Percentiles rank a stretch among this genome's conserved stretches.
Evolutionary conservation across 305 asterid species (phyloP).

Genomic region (Fraxinus dipetala): DNA sequence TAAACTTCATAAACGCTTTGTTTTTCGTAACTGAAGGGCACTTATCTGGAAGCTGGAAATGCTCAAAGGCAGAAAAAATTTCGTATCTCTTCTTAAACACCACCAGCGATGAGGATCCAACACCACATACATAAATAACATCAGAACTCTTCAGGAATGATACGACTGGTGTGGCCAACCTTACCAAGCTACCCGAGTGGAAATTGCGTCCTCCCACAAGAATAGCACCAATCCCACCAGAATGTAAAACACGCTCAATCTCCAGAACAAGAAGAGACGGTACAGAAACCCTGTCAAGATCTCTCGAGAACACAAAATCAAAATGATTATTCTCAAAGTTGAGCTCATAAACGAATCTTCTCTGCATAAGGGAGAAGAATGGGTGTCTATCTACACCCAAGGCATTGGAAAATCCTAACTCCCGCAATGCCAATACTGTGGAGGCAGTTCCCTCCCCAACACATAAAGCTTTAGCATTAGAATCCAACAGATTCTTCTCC

Average conservation of each 20-base stretch:
- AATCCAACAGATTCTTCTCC: conserved; percentile 52
- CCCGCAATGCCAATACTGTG: conserved; percentile 51
- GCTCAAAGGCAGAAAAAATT: conserved; percentile 40
- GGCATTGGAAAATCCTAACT: conserved; percentile 53
- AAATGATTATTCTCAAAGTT: conserved; percentile 53
- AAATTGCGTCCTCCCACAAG: conserved; percentile 45
- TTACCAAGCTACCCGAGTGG: conserved; percentile 43
- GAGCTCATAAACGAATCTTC: conserved; percentile 68
- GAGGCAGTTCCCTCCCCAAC: conserved; percentile 61
- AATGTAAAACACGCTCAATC: conserved; percentile 75
- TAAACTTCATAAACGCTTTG: conserved; percentile 49
- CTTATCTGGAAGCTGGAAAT: conserved; percentile 43
- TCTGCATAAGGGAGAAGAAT: conserved; percentile 62
- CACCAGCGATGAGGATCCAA: conserved; percentile 47
- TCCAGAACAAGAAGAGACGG: conserved; percentile 70
- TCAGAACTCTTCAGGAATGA: conserved; percentile 62
- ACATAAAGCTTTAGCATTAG: conserved; percentile 56
- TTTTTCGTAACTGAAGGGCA: conserved; percentile 62
- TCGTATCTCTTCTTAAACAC: conserved; percentile 59
- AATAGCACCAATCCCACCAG: conserved; percentile 74
- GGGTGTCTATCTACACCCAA: conserved; percentile 59
- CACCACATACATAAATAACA: conserved; percentile 47
- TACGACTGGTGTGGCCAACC: conserved; percentile 38
- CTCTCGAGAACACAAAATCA: conserved; percentile 69
- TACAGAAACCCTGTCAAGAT: conserved; percentile 62